Evolutionary conservation across 305 asterid genomes (phyloP), one percentile per base, ranked within the genome.

Genomic region (Solanum hybrid): DNA sequence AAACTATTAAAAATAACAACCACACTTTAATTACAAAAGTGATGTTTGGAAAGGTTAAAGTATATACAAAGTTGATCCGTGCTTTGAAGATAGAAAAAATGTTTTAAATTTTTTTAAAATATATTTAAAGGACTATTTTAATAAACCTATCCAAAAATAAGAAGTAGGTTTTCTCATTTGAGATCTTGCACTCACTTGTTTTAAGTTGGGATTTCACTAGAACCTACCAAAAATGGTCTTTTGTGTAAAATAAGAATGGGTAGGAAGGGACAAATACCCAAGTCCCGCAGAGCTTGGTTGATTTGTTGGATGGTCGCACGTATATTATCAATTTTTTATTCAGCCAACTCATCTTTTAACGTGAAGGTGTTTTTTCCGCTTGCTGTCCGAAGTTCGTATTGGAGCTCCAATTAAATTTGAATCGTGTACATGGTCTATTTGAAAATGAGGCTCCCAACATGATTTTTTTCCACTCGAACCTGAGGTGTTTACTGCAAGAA

Each of bases 281-380:
- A 75, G 72, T 38, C 7, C 68, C 87, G 3, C 32, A 33, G n/a
- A 22, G 29, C 27, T 39, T 7, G 70, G 61, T 85, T 36, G 29
- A 41, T 5, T 90, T 57, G 90, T 84, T 89, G 90, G 75, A 26
- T 81, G 27, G 89, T 38, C 82, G 2, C 87, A 88, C 90, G 13
- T 81, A 7, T 41, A 37, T 65, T 27, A 20, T 36, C 70, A 15
- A 11, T 45, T 45, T 8, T 41, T 41, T 36, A 8, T 45, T 6
- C 32, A 15, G 7, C 39, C 14, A 39, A 27, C 10, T 10, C 73
- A 83, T 41, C 72, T 83, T 41, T 41, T 82, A 7, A 81, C 9
- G 24, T 14, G 3, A 0, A 39, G 14, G 26, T 27, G 3, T 39
- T 15, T 20, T 20, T 61, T 61, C 0, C 0, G 61, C 12, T 20